Conservation (phyloP, 2,329 filamentous ascomycete genomes). For the Colletotrichum cuscutae region DNA sequence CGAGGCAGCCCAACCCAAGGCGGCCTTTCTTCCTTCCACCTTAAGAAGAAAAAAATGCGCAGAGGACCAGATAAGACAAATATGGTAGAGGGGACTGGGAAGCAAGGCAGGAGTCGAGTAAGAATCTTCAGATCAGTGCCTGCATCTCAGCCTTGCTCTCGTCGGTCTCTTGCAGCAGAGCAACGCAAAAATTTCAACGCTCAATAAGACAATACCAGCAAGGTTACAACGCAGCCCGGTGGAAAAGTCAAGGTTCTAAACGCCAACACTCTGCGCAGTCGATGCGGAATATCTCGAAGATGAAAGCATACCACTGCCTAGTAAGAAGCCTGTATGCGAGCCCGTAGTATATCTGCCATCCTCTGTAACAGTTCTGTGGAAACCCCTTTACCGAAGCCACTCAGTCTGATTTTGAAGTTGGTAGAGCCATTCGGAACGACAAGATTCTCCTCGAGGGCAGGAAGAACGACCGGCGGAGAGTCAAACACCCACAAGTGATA, state of each 20-base stretch:
- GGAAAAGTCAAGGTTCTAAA: neutral
- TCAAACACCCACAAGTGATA: constrained; percentile 28
- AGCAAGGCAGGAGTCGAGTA: neutral
- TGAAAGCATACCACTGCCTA: neutral
- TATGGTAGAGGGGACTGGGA: neutral
- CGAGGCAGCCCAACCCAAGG: neutral
- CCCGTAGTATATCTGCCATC: neutral
- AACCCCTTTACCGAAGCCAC: constrained; percentile 9
- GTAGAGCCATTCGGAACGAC: neutral
- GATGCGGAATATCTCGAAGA: neutral
- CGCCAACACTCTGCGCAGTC: neutral
- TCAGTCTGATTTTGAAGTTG: neutral
- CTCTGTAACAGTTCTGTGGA: neutral
- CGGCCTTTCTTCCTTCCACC: neutral
- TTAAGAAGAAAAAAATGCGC: neutral
- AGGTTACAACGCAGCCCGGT: neutral
- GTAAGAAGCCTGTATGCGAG: neutral
- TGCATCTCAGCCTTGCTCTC: neutral
- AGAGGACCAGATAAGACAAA: neutral
- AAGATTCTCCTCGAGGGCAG: neutral
- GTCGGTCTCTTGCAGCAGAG: neutral
- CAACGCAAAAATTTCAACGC: neutral
- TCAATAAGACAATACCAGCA: neutral
- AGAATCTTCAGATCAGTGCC: neutral
- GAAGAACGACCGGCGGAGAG: constrained; percentile 1